Evolutionary conservation across 352 stramenopile genomes (phyloP).

Genomic region (Globisporangium barbulae): DNA sequence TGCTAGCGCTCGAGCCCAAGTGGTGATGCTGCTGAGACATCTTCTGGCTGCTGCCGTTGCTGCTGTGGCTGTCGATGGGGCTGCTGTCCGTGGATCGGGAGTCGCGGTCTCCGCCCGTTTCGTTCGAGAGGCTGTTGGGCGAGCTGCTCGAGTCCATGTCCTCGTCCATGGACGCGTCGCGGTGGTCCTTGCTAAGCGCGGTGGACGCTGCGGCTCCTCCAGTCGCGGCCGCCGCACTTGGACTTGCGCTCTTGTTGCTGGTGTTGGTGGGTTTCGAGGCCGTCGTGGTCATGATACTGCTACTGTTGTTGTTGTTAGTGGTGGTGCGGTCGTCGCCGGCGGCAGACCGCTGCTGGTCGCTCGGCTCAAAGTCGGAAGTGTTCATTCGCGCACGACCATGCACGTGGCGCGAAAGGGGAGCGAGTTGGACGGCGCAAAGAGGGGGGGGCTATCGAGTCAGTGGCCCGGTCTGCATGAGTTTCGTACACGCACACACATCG

Average conservation of each 20-base stretch:
- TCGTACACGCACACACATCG: no score
- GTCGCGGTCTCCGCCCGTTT: constrained; percentile 10
- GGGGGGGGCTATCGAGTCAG: no score
- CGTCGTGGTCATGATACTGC: neutral
- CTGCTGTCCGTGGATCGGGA: constrained; percentile 6
- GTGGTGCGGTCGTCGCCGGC: constrained; percentile 5
- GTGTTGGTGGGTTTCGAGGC: constrained; percentile 14
- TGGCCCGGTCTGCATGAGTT: no score
- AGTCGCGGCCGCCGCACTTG: neutral
- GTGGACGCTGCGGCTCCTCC: no score
- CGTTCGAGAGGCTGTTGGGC: constrained; percentile 17
- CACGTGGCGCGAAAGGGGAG: neutral
- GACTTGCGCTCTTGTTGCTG: constrained; percentile 5
- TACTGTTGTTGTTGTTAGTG: neutral
- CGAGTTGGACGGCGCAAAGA: no score
- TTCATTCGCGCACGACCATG: constrained; percentile 19
- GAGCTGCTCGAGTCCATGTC: constrained; percentile 12
- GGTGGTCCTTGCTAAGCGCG: constrained; percentile 2
- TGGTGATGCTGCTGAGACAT: neutral
- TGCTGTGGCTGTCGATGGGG: constrained; percentile 8
- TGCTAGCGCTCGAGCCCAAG: constrained; percentile 21
- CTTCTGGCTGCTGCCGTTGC: neutral
- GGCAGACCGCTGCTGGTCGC: constrained; percentile 6
- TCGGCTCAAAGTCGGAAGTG: constrained; percentile 17
- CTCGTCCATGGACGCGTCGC: constrained; percentile 9